phyloP scores from a whole-genome alignment of 768 basidiomycete species.

The Lyophyllum decastes region DNA sequence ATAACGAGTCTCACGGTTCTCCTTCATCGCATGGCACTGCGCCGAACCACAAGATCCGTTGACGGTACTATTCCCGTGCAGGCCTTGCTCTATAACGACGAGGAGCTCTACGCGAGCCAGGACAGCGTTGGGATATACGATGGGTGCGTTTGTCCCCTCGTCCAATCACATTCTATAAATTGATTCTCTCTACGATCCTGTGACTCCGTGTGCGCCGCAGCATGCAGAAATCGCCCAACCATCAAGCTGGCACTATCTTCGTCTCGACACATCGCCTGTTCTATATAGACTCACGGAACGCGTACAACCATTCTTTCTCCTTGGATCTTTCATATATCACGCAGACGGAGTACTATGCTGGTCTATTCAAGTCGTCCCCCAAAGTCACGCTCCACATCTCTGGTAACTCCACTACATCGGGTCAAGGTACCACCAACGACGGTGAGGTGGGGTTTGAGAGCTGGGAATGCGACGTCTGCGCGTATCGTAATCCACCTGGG shows the following conservation, averaged over 20 bases:
- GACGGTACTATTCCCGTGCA: conserved; percentile 80
- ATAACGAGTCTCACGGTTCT: conserved; percentile 1
- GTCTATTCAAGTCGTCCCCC: conserved; percentile 85
- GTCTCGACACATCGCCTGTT: conserved; percentile 85
- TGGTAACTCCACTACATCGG: conserved; percentile 22
- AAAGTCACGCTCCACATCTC: conserved; percentile 83
- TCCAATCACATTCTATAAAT: conserved; percentile 8
- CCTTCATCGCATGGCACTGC: conserved; percentile 46
- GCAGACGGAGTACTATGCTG: conserved; percentile 87
- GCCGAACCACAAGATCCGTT: conserved; percentile 53
- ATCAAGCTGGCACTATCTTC: conserved; percentile 74
- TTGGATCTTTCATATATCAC: conserved; percentile 64
- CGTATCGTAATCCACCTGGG: conserved; percentile 77
- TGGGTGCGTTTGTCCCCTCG: conserved; percentile 57
- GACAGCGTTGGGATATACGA: conserved; percentile 89
- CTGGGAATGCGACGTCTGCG: conserved; percentile 93
- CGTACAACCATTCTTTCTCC: conserved; percentile 60
- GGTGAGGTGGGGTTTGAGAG: conserved; percentile 42
- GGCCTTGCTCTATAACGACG: conserved; percentile 79
- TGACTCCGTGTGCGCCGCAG: conserved; percentile 45
- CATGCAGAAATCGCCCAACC: conserved; percentile 75
- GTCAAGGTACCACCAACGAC: conserved; percentile 22
- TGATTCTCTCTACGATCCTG: conserved; percentile 9
- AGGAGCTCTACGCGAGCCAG: conserved; percentile 72
- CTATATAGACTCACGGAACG: conserved; percentile 62